Percentiles rank a stretch among this genome's conserved stretches.
phyloP scores from a whole-genome alignment of 1,284 basidiomycete species.

The Kwoniella shivajii region DNA sequence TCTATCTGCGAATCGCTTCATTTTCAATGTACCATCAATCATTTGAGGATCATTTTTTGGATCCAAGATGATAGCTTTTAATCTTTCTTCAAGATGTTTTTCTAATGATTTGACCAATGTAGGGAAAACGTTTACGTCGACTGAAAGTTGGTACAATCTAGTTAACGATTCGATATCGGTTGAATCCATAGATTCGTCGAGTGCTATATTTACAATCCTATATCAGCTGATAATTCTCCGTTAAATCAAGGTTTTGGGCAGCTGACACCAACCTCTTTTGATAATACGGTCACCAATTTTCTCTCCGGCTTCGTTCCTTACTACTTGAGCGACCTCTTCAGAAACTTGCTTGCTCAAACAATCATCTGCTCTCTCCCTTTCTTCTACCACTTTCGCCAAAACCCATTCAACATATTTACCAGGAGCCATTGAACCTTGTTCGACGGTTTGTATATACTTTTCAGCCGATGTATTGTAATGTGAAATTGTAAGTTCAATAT shows the following conservation, averaged over 20 bases:
- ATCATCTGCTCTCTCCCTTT: slow-evolving; percentile 25
- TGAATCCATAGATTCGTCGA: slow-evolving; percentile 63
- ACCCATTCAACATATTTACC: slow-evolving; percentile 42
- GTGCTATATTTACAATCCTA: slow-evolving; percentile 55
- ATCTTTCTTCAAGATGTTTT: slow-evolving; percentile 55
- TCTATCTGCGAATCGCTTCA: slow-evolving; percentile 67
- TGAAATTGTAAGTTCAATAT: slow-evolving; percentile 23
- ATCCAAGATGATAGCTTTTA: slow-evolving; percentile 47
- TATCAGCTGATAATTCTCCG: slow-evolving; percentile 35
- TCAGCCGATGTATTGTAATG: slow-evolving; percentile 28
- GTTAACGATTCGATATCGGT: slow-evolving; percentile 60
- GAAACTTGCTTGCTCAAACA: slow-evolving; percentile 26
- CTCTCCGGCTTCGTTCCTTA: slow-evolving; percentile 26
- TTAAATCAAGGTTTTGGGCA: slow-evolving; percentile 56
- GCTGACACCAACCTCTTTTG: slow-evolving; percentile 24
- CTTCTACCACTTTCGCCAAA: slow-evolving; percentile 34
- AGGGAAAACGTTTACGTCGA: slow-evolving; percentile 62
- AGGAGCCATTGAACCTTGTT: slow-evolving; percentile 24
- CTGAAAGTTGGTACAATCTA: slow-evolving; percentile 66
- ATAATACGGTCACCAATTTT: slow-evolving; percentile 27
- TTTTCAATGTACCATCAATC: slow-evolving; percentile 72
- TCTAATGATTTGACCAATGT: slow-evolving; percentile 68
- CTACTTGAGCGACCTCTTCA: slow-evolving; percentile 15
- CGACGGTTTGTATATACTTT: slow-evolving; percentile 18
- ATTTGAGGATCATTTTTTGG: slow-evolving; percentile 67